Percentiles rank a stretch among this genome's conserved stretches.
phyloP scores from a whole-genome alignment of 1,284 basidiomycete genomes.

The Salmacisia buchloeana region DNA sequence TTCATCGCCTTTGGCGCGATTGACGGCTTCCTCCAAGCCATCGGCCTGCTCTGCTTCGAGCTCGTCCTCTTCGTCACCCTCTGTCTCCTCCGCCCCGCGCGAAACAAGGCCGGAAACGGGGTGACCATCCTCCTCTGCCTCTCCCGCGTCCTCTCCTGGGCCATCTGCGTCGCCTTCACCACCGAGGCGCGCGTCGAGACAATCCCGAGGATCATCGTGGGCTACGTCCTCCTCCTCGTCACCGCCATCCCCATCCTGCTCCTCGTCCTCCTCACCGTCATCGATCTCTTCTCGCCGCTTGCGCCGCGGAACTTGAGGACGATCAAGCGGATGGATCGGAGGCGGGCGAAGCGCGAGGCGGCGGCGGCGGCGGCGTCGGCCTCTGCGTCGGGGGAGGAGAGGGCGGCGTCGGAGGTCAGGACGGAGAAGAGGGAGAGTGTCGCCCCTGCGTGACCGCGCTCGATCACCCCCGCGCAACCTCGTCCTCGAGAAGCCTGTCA shows the following conservation, averaged over 20 bases:
- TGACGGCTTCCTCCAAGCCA: conserved; percentile 38
- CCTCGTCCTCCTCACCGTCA: conserved; percentile 36
- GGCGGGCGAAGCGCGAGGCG: neutral
- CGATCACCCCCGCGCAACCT: too few relatives aligned
- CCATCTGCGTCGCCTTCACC: conserved; percentile 40
- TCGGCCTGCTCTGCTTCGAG: conserved; percentile 42
- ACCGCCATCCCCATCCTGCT: conserved; percentile 42
- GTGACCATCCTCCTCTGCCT: conserved; percentile 40
- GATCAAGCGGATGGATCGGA: neutral
- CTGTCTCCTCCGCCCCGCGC: conserved; percentile 35
- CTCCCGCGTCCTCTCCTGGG: conserved; percentile 39
- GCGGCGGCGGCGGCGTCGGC: too few relatives aligned
- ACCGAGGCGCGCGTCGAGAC: conserved; percentile 34
- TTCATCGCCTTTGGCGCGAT: conserved; percentile 34
- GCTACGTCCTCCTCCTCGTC: conserved; percentile 42
- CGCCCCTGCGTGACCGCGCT: too few relatives aligned
- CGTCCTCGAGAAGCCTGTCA: too few relatives aligned
- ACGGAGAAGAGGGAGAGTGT: too few relatives aligned
- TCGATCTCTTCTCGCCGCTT: conserved; percentile 34
- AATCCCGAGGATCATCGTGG: conserved; percentile 46
- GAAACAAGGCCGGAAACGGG: conserved; percentile 39
- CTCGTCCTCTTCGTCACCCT: conserved; percentile 38
- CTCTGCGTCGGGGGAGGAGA: too few relatives aligned
- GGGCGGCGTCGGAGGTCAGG: too few relatives aligned
- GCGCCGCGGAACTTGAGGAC: neutral